Base-by-base conservation (phyloP, 2,329 filamentous ascomycete species). In the Helotiales sp. region DNA sequence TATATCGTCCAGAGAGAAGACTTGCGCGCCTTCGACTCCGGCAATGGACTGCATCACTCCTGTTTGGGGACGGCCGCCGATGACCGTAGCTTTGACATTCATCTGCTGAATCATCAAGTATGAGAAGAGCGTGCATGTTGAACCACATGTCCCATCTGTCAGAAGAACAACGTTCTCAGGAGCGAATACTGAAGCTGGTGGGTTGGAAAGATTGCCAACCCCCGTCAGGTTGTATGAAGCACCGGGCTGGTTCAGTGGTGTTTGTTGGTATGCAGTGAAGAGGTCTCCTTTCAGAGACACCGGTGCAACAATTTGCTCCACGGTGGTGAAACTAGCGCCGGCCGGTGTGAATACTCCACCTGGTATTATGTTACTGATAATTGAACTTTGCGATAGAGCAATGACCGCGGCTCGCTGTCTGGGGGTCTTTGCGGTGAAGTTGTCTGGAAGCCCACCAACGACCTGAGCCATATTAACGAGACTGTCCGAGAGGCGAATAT, bases 21-120 rank as follows among this genome's bases (percentile, higher is more conserved):
- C 66, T 49, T 68, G 62, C 11, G 62, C 50, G 22, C 65, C 64
- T 37, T 67, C 61, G 1, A 62, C 52, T 15, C 66, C 66, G 26
- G 59, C 66, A 8, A 68, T 47, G 26, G 57, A 45, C 43, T 68
- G 66, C 66, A 68, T 68, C n/a, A 57, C 22, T 0, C 66, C 66
- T 22, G 49, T 61, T 43, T 63, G 40, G 6, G 66, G 63, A 40
- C 63, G 63, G 26, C 66, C 63, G 43, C 86, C 86, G 65, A 87
- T 77, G 6, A 82, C 83, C 63, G 83, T 80, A 4, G 83, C 84
- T 77, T 84, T 83, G 24, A 87, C 83, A 24, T 82, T 82, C 80
- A 80, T 71, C 86, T 78, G 71, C 85, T 80, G 69, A 86, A 83
- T 67, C 65, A 67, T 67, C 26, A 64, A 20, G 17, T 67, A 50